phyloP scores from a whole-genome alignment of 441 rosid genomes.

The Gossypium lobatum region DNA sequence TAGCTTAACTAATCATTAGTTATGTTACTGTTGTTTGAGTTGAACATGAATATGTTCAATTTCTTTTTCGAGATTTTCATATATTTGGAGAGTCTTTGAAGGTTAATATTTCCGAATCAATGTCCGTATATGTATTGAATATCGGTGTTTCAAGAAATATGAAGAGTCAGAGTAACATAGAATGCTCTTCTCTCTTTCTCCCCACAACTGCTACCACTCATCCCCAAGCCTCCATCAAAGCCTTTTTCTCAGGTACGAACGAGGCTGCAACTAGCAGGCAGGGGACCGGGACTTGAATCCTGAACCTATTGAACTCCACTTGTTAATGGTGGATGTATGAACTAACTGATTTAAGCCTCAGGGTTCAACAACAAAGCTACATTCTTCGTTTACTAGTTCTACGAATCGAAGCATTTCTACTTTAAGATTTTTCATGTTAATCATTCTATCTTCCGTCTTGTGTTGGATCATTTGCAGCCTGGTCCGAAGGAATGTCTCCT shows the following conservation, averaged over 20 bases:
- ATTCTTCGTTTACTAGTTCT: not conserved
- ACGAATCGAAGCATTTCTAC: not conserved
- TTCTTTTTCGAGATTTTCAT: too few species aligned
- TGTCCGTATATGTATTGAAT: too few species aligned
- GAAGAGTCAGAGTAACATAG: not conserved
- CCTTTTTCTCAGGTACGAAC: too few species aligned
- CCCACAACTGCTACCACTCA: not conserved
- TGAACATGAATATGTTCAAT: too few species aligned
- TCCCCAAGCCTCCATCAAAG: not conserved
- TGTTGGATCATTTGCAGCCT: slow-evolving; percentile 50
- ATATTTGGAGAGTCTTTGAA: too few species aligned
- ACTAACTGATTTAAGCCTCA: not conserved
- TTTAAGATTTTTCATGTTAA: slow-evolving; percentile 7
- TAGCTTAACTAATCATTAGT: too few species aligned
- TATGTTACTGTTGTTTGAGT: too few species aligned
- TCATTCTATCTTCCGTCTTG: slow-evolving; percentile 1
- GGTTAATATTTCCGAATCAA: not conserved
- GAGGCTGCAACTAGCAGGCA: too few species aligned
- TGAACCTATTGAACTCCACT: not conserved
- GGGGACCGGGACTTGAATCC: not conserved
- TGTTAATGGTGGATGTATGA: not conserved
- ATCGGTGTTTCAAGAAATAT: not conserved
- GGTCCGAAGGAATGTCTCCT: slow-evolving; percentile 74
- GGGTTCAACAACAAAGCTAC: not conserved
- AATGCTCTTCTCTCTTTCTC: not conserved